Conservation (phyloP, 1,284 basidiomycete genomes). For the Peniophora sp. region DNA sequence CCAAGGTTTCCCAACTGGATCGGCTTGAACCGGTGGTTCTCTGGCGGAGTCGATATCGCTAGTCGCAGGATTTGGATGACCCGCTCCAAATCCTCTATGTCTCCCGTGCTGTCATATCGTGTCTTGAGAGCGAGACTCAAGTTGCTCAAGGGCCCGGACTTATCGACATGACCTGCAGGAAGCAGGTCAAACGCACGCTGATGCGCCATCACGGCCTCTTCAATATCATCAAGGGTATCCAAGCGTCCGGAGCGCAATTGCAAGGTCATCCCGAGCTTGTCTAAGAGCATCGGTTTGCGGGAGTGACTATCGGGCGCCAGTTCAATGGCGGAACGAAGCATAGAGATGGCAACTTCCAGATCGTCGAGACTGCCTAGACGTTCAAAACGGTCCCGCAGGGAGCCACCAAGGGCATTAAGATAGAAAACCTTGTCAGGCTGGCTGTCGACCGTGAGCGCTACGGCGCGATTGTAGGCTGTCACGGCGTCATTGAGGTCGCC, state of each 20-base stretch:
- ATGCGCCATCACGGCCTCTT: neutral
- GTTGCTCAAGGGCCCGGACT: neutral
- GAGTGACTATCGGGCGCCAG: neutral
- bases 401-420: neutral
- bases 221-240: neutral
- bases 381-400: neutral
- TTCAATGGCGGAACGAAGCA: neutral
- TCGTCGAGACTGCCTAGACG: slow-evolving; percentile 11
- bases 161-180: neutral
- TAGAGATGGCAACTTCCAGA: slow-evolving; percentile 15
- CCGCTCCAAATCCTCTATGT: neutral
- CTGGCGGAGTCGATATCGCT: neutral
- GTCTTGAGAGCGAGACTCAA: neutral
- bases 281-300: neutral
- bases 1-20: neutral
- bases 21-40: neutral
- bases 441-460: neutral
- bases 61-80: neutral
- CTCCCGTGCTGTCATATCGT: neutral
- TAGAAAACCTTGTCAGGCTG: neutral
- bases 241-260: neutral
- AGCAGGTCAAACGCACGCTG: neutral
- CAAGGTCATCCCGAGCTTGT: neutral
- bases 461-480: neutral
- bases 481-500: slow-evolving; percentile 19